Percentiles rank a stretch among this genome's conserved stretches.
Conservation (phyloP, 2,329 filamentous ascomycete species). For the Penicillium sp. region DNA sequence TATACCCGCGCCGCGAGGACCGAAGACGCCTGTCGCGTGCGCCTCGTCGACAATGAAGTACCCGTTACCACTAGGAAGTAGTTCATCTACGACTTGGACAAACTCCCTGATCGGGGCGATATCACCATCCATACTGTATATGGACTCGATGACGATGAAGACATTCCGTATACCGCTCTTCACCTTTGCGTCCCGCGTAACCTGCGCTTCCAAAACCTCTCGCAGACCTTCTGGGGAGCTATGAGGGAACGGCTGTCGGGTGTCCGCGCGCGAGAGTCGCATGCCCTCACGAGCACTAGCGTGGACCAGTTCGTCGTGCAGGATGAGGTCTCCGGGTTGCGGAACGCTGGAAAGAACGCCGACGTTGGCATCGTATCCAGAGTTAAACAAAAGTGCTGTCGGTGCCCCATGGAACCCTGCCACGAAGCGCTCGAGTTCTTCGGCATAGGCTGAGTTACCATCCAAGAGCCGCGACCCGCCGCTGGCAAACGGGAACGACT, state of each 20-base stretch:
- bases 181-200: conserved; percentile 34
- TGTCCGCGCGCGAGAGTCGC: conserved; percentile 58
- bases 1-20: conserved; percentile 49
- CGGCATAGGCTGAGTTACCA: conserved; percentile 61
- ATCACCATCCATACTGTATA: conserved; percentile 85
- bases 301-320: conserved; percentile 74
- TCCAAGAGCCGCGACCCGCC: conserved; percentile 63
- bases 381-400: conserved; percentile 60
- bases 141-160: conserved; percentile 66
- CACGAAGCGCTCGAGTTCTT: conserved; percentile 58
- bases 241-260: conserved; percentile 48
- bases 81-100: conserved; percentile 54
- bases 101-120: conserved; percentile 63
- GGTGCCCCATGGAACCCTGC: conserved; percentile 60
- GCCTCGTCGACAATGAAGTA: conserved; percentile 58
- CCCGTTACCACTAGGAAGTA: conserved; percentile 57
- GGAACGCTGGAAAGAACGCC: conserved; percentile 62
- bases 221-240: conserved; percentile 44
- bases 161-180: conserved; percentile 50
- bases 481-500: conserved; percentile 50
- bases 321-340: conserved; percentile 59
- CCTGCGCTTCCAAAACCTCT: conserved; percentile 34
- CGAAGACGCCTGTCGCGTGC: conserved; percentile 53
- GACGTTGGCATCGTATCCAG: conserved; percentile 65
- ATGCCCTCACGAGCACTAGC: conserved; percentile 78